Percentiles rank a stretch among this genome's conserved stretches.
Evolutionary conservation across 129 eudicot genomes (phyloP).

Genomic region (Flaveria trinervia): DNA sequence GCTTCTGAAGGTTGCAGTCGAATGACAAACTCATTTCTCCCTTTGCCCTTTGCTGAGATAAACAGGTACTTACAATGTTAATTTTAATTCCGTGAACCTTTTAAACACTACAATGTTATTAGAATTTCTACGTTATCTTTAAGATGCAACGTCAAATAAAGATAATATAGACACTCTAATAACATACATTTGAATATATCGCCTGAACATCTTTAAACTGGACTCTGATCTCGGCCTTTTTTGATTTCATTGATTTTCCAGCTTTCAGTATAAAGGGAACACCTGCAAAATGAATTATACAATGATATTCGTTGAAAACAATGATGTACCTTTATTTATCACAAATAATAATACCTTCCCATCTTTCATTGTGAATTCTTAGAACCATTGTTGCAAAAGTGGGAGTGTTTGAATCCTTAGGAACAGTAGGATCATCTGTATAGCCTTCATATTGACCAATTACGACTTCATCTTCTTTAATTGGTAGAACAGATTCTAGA

Average conservation of each 20-base stretch:
- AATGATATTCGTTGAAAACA: neutral
- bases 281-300: conserved; percentile 48
- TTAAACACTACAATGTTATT: neutral
- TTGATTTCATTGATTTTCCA: conserved; percentile 63
- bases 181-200: conserved; percentile 38
- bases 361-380: conserved; percentile 90
- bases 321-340: no score
- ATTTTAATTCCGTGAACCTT: neutral
- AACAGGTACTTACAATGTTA: neutral
- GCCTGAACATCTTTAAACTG: conserved; percentile 38
- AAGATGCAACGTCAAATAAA: neutral
- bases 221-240: conserved; percentile 38
- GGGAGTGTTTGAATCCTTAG: conserved; percentile 88
- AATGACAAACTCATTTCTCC: conserved; percentile 41
- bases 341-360: conserved; percentile 62
- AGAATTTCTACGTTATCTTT: neutral
- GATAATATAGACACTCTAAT: neutral
- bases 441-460: conserved; percentile 97
- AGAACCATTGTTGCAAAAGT: conserved; percentile 85
- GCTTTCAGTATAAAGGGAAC: conserved; percentile 96
- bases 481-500: conserved; percentile 77
- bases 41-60: conserved; percentile 29
- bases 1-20: conserved; percentile 60
- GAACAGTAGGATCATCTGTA: conserved; percentile 86
- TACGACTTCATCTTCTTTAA: conserved; percentile 81